Evolutionary conservation across 495 filamentous ascomycete genomes (phyloP), one percentile per base, ranked within the genome.

Genomic region (Penicillium soppii): DNA sequence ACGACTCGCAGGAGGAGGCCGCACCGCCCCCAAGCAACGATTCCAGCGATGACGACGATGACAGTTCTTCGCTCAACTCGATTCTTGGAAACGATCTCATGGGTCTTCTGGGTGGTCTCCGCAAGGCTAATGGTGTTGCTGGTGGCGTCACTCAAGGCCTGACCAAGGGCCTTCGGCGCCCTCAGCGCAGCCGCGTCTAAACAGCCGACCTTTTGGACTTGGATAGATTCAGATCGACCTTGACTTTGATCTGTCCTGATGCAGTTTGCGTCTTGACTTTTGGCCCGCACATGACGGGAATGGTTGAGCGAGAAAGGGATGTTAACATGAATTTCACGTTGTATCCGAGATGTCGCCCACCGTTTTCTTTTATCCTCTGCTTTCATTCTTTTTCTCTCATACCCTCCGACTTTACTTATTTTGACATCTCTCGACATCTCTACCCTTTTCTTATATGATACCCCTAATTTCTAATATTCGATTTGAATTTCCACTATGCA

Each of bases 41-140:
- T 2, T 10, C 10, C 8, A n/a, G n/a, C n/a, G 47, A 42, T 32
- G 5, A 22, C 8, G 26, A 47, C n/a, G 4, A 10, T 29, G 38
- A n/a, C n/a, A n/a, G n/a, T n/a, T n/a, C n/a, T n/a, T 7, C 44
- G 37, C 12, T 55, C 20, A 13, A 17, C 21, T 8, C 13, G 2
- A 19, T 61, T 17, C 33, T 63, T 8, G 36, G 43, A 22, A 45
- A 44, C 8, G 47, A 66, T 32, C 54, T 66, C 21, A 43, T 66
- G 3, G 40, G 54, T 27, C 41, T 66, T 4, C 49, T 66, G 7
- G 25, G 43, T 13, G 57, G 59, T 19, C 38, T 66, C 10, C 46
- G 50, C 15, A 7, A 58, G 2, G 62, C 62, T 10, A 61, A 66
- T 30, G 25, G 27, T 7, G 22, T 35, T 22, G 46, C 48, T 2